A percentile compares a stretch with the other conserved stretches of the same genome.
These are phyloP conservation scores for Eucalyptus shirleyi DNA, from an alignment of 345 rosid genomes.

Conservation along the genomic window DNA sequence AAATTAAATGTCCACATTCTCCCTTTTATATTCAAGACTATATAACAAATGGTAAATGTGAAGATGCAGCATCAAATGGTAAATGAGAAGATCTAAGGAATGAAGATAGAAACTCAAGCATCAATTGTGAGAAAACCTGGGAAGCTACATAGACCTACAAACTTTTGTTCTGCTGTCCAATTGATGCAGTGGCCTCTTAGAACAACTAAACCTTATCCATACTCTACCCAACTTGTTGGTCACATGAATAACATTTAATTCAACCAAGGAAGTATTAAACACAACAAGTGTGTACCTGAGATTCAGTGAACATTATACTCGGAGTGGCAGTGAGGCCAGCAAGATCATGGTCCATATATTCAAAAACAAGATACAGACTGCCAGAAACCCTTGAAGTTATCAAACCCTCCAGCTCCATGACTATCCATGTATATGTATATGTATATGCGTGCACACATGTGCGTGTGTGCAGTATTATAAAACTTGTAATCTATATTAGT, in stretches of 20 bases:
- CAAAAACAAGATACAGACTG: constrained; percentile 42
- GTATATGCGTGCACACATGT: no score
- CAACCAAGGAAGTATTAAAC: neutral
- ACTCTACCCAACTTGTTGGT: neutral
- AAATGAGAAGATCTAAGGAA: neutral
- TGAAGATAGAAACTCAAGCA: neutral
- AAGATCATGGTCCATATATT: constrained; percentile 60
- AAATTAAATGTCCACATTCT: neutral
- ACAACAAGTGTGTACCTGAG: constrained; percentile 21
- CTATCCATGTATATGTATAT: neutral
- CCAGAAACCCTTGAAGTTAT: constrained; percentile 39
- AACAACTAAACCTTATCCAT: neutral
- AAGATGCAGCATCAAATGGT: neutral
- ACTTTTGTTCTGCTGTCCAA: neutral
- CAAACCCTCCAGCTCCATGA: constrained; percentile 51
- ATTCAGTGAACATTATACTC: constrained; percentile 25
- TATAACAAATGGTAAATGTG: neutral
- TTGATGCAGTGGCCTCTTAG: neutral
- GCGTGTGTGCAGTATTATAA: no score
- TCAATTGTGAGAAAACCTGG: neutral
- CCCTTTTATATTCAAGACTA: neutral
- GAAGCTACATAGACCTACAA: neutral
- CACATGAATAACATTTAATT: neutral
- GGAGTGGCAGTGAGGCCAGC: constrained; percentile 36
- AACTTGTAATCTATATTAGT: no score